Base-by-base conservation (phyloP, 306 rosid species). In the Cucurbita moschata region DNA sequence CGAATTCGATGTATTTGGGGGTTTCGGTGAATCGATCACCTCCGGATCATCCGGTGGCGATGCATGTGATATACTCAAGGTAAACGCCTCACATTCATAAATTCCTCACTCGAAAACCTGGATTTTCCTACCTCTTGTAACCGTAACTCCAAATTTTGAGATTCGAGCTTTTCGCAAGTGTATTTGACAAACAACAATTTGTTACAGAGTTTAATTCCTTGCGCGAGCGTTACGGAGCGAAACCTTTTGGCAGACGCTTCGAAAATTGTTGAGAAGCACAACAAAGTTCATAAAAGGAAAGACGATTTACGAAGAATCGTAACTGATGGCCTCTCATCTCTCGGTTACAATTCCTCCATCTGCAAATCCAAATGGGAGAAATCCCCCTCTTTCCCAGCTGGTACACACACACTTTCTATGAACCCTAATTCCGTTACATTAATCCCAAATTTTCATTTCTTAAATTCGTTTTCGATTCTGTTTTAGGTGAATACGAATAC, bases 321-420 rank as follows among this genome's bases (percentile, higher is more conserved):
- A 67, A 61, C 88, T 6, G 91, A 87, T 38, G 75, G 78, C 35
- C 97, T 91, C 74, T 71, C 82, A 4, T 85, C 89, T 64, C 89
- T 90, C 16, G 92, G 99, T 74, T 88, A 94, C 78, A 87, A 87
- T 73, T 86, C 95, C 26, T 87, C 96, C 37, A 71, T 88, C 49
- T 94, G 99, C 81, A 89, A 84, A 72, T 90, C 99, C 7, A 94
- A 89, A 82, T 94, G 99, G 97, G 95, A 94, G 6, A 94, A 91
- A 73, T 80, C 96, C 40, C 46, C 85, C 52, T 75, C 89, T 51
- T 84, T 78, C 77, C 99, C 95, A 0, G 95, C 99, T 21, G 99
- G 97, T 94, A 87, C 14, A 1, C 64, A 1, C 64, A 13, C 0
- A 52, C 46, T 43, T 67, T 40, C 19, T 12, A 59, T 26, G 0